phyloP scores from a whole-genome alignment of 2,329 filamentous ascomycete species.

The Monilinia aucupariae region DNA sequence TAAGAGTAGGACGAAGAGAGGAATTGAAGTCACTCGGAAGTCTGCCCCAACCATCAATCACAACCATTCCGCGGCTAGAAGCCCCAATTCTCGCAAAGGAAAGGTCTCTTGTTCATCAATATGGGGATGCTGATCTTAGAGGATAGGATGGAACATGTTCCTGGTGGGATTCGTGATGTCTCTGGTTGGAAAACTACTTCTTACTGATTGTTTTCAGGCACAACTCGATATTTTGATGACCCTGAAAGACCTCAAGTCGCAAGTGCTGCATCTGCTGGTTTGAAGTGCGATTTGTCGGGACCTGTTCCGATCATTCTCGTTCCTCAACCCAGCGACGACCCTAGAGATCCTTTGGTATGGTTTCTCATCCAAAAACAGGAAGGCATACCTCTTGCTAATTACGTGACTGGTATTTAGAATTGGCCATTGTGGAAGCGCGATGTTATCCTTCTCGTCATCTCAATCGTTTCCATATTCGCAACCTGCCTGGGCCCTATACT shows the following conservation, averaged over 20 bases:
- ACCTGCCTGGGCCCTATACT: constrained; percentile 80
- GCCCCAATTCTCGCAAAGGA: neutral
- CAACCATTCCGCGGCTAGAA: neutral
- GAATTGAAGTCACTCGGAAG: neutral
- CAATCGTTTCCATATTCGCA: constrained; percentile 74
- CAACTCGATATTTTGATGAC: constrained; percentile 60
- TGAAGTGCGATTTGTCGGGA: constrained; percentile 70
- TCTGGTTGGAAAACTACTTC: neutral
- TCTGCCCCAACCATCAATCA: neutral
- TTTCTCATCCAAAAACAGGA: neutral
- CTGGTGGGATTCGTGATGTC: constrained; percentile 49
- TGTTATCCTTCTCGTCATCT: constrained; percentile 71
- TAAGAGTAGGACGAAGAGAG: neutral
- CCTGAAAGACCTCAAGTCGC: constrained; percentile 44
- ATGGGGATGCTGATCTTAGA: constrained; percentile 63
- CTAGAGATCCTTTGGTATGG: constrained; percentile 76
- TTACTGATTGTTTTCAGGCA: constrained; percentile 40
- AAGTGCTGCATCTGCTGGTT: constrained; percentile 38
- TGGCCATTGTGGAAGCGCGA: constrained; percentile 88
- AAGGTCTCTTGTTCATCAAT: constrained; percentile 12
- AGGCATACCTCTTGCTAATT: constrained; percentile 17
- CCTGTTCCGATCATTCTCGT: constrained; percentile 70
- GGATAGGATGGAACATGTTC: constrained; percentile 56
- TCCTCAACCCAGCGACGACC: constrained; percentile 85
- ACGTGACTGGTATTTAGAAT: constrained; percentile 44